Evolutionary conservation across 768 basidiomycete genomes (phyloP).

Genomic region (Pisolithus microcarpus): DNA sequence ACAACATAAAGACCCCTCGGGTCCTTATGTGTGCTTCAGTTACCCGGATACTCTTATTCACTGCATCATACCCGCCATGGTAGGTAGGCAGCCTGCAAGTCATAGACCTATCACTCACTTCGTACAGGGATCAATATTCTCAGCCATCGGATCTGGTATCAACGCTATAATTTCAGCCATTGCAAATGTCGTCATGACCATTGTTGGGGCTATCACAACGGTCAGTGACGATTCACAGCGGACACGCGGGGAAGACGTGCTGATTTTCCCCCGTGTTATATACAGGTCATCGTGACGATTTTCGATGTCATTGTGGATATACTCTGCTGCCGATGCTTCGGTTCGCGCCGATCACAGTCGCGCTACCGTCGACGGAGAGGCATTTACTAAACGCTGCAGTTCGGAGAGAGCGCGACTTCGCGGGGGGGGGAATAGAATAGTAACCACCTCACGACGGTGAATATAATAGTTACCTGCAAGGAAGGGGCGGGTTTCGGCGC

Average conservation of each 20-base stretch:
- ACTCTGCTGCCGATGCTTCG: not conserved
- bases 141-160: conserved; percentile 56
- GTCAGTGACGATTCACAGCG: conserved; percentile 30
- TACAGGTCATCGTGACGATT: not conserved
- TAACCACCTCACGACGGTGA: too few species aligned
- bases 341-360: too few species aligned
- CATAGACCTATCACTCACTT: not conserved
- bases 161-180: conserved; percentile 56
- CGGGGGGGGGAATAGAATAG: too few species aligned
- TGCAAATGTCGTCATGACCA: conserved; percentile 51
- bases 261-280: not conserved
- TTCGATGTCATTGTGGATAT: not conserved
- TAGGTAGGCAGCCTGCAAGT: not conserved
- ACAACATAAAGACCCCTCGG: not conserved
- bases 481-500: too few species aligned
- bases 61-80: not conserved
- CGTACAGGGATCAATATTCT: conserved; percentile 54
- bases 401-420: too few species aligned
- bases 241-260: not conserved
- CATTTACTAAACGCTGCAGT: too few species aligned
- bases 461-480: too few species aligned
- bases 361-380: too few species aligned
- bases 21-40: too few species aligned
- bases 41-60: not conserved
- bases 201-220: conserved; percentile 51